phyloP scores from a whole-genome alignment of 768 basidiomycete genomes.

The Coprinopsis cinerea region DNA sequence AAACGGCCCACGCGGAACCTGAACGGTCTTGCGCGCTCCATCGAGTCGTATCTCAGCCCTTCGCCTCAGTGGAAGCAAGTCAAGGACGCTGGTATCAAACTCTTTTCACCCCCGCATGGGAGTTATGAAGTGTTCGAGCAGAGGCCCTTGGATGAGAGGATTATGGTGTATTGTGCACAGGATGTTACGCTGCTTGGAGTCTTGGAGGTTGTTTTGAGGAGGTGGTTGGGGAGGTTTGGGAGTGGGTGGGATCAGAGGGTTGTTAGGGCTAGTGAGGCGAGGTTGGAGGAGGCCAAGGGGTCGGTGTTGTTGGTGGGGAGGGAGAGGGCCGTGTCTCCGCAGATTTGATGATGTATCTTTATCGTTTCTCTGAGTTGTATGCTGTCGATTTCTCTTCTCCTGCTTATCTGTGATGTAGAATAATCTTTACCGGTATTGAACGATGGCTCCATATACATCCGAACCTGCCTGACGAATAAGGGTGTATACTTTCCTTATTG shows the following conservation, averaged over 20 bases:
- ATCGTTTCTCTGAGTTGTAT: no score
- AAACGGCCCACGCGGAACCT: conserved; percentile 16
- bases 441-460: no score
- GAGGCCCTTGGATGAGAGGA: conserved; percentile 10
- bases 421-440: no score
- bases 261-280: neutral
- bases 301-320: neutral
- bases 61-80: conserved; percentile 19
- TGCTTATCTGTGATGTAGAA: no score
- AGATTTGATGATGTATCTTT: no score
- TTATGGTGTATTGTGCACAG: conserved; percentile 14
- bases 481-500: neutral
- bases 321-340: neutral
- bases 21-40: conserved; percentile 19
- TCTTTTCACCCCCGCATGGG: conserved; percentile 26
- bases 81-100: conserved; percentile 25
- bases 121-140: conserved; percentile 17
- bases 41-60: conserved; percentile 22
- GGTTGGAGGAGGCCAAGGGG: neutral
- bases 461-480: neutral
- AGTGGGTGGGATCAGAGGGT: conserved; percentile 11
- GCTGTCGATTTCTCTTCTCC: no score
- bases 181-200: conserved; percentile 12
- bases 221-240: conserved; percentile 7
- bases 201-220: conserved; percentile 11